Evolutionary conservation across 208 protist species (phyloP).

Genomic region (Balamuthia mandrillaris): DNA sequence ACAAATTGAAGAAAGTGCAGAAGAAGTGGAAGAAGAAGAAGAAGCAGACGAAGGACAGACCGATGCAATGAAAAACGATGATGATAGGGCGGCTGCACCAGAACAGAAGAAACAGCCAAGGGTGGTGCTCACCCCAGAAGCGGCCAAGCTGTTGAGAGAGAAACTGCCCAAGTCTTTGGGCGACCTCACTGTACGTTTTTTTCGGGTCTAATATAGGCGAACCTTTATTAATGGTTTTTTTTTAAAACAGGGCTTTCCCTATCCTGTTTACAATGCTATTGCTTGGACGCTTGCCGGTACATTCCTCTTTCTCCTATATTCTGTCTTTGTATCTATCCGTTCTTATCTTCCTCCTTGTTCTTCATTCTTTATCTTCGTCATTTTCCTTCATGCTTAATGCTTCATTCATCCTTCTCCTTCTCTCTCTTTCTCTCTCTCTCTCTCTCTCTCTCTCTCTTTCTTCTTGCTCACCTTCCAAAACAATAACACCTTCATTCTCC

Average conservation of each 20-base stretch:
- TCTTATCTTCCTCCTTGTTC: too few species aligned
- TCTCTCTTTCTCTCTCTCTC: background rate
- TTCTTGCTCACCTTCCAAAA: background rate
- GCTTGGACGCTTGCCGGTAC: slow-evolving; percentile 10
- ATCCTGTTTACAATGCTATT: slow-evolving; percentile 12
- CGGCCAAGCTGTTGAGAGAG: too few species aligned
- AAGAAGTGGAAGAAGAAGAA: too few species aligned
- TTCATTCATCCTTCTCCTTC: background rate
- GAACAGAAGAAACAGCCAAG: too few species aligned
- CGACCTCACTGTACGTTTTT: background rate
- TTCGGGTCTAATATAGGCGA: background rate
- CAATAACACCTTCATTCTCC: background rate
- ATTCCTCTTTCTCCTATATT: background rate
- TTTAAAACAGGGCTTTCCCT: background rate
- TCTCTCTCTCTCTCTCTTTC: background rate
- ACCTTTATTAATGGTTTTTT: too few species aligned
- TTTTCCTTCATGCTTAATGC: slow-evolving; percentile 1
- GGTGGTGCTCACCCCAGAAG: background rate
- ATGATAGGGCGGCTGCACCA: too few species aligned
- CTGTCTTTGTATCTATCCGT: too few species aligned
- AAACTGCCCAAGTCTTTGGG: too few species aligned
- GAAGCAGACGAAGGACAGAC: too few species aligned
- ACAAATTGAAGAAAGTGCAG: too few species aligned
- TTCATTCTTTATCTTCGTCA: too few species aligned
- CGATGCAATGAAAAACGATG: too few species aligned